phyloP scores from a whole-genome alignment of 2,329 filamentous ascomycete genomes.

The Bipolaris victoriae region DNA sequence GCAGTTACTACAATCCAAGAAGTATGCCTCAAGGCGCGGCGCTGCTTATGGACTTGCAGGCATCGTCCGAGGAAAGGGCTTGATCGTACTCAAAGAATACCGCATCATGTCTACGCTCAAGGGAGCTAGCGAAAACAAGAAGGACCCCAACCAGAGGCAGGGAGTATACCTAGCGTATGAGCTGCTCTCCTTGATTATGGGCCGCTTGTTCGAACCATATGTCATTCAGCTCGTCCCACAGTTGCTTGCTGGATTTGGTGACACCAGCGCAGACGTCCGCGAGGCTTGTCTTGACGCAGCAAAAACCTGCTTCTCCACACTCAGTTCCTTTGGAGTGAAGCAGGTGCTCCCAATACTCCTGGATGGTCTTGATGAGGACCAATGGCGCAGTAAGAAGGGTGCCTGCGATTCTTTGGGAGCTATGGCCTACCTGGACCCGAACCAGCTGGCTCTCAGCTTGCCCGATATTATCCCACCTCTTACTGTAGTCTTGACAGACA shows the following conservation, averaged over 20 bases:
- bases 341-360: constrained; percentile 90
- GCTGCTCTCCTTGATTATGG: constrained; percentile 83
- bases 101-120: constrained; percentile 83
- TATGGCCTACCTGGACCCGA: constrained; percentile 97
- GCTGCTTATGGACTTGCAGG: constrained; percentile 94
- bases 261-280: constrained; percentile 84
- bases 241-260: constrained; percentile 85
- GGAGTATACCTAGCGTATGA: constrained; percentile 90
- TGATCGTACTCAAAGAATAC: constrained; percentile 80
- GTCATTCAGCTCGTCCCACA: constrained; percentile 95
- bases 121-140: constrained; percentile 91
- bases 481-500: constrained; percentile 93
- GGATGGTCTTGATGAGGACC: constrained; percentile 88
- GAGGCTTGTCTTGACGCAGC: constrained; percentile 91
- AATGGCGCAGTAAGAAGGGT: constrained; percentile 98
- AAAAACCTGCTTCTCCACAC: constrained; percentile 89
- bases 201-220: constrained; percentile 91
- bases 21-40: constrained; percentile 89
- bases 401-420: constrained; percentile 95
- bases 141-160: constrained; percentile 85
- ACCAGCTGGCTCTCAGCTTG: constrained; percentile 88
- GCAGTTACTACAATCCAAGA: constrained; percentile 83
- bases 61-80: constrained; percentile 85
- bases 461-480: constrained; percentile 97
- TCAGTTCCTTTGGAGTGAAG: constrained; percentile 96